Conservation (phyloP, 805 yeast genomes). For the Wickerhamomyces silvicola region DNA sequence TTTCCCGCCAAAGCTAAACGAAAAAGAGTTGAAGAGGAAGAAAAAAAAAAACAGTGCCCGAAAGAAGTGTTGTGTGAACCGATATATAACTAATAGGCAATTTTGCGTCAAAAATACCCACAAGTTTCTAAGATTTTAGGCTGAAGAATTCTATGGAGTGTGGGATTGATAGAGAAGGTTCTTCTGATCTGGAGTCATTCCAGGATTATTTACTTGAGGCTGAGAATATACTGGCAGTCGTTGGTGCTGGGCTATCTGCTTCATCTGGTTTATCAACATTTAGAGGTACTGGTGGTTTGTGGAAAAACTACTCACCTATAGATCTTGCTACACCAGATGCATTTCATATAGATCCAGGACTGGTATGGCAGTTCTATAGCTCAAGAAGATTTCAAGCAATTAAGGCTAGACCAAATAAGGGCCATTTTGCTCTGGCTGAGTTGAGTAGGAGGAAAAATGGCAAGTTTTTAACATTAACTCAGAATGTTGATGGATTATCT, state of each 20-base stretch:
- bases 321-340: constrained; percentile 93
- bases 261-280: constrained; percentile 73
- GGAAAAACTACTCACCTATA: constrained; percentile 72
- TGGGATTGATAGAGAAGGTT: background rate
- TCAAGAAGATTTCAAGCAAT: constrained; percentile 61
- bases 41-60: no score
- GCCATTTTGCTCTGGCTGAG: constrained; percentile 64
- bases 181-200: constrained; percentile 28
- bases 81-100: no score
- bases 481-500: constrained; percentile 76
- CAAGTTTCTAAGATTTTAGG: no score
- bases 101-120: no score
- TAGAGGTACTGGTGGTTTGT: constrained; percentile 65
- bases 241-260: constrained; percentile 81
- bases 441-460: constrained; percentile 38
- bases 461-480: constrained; percentile 63
- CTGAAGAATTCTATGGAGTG: no score
- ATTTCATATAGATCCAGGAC: constrained; percentile 71
- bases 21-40: no score
- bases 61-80: no score
- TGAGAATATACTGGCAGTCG: constrained; percentile 51
- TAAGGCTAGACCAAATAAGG: constrained; percentile 62
- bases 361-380: constrained; percentile 87
- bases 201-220: constrained; percentile 42
- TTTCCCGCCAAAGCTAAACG: no score